Base-by-base conservation (phyloP, 2,329 filamentous ascomycete genomes). In the Orbilia ellipsospora region DNA sequence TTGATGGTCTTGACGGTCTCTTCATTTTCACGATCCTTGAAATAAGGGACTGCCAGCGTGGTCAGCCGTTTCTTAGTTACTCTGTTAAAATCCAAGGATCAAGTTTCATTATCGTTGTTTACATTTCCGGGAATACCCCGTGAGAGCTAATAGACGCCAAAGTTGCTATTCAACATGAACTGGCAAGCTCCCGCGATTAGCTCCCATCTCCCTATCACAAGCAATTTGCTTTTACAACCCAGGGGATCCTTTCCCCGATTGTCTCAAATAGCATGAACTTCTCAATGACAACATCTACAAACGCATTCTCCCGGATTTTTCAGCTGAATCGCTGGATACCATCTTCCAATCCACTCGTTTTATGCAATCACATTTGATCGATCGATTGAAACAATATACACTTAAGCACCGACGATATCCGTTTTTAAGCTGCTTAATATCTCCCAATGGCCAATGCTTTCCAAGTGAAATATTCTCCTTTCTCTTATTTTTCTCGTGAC, bases 1-100 rank as follows among this genome's bases (percentile, higher is more conserved):
- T 63, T 20, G 54, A 64, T 62, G 12, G 28, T 20, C 23, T 63
- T 20, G 54, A 64, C 56, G 12, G 28, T 20, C 23, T 44, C 40
- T 74, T 66, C 16, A 50, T 57, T 61, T 73, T 62, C 15, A 44
- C 52, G 36, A 68, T 57, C 13, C 63, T 73, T 56, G 67, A 73
- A 55, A 55, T 36, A 45, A 55, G 15, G 42, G 13, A n/a, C n/a
- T n/a, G 16, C 23, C 31, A 31, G 61, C 28, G 18, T 20, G 5
- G 2, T 50, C 10, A 59, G 4, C 16, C 23, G 7, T 12, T 28
- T 67, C 23, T 23, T 23, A 23, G 15, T 45, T 54, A 52, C 26
- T 72, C 3, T 6, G 1, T 36, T 23, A 23, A 36, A 1, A 36
- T 6, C 10, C 31, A 36, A 36, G 5, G 5, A 36, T 10, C 31